A percentile compares a stretch with the other conserved stretches of the same genome.
Conservation (phyloP, 257 asterid genomes). For the Nyctanthes arbortristis region DNA sequence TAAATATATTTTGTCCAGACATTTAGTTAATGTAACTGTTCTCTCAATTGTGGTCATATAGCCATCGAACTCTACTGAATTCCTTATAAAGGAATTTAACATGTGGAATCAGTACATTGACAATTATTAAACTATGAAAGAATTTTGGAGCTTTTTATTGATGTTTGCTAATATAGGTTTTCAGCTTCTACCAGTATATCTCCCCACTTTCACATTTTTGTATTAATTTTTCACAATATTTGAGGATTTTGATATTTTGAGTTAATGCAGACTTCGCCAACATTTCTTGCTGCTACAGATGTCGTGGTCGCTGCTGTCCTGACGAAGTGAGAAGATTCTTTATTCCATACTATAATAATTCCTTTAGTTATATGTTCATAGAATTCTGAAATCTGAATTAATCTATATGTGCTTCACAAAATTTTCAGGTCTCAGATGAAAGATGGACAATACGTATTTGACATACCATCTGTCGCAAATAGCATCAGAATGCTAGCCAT, state of each 20-base stretch:
- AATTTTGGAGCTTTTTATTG: too few species aligned
- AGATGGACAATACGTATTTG: slow-evolving; percentile 87
- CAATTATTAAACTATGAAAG: neutral
- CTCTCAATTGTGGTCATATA: too few species aligned
- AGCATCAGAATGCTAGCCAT: slow-evolving; percentile 51
- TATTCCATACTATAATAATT: slow-evolving; percentile 24
- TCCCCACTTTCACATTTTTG: slow-evolving; percentile 2
- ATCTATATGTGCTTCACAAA: slow-evolving; percentile 23
- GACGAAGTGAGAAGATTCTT: slow-evolving; percentile 63
- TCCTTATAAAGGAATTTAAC: neutral
- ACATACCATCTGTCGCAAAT: slow-evolving; percentile 78
- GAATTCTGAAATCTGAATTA: slow-evolving; percentile 17
- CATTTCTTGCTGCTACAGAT: slow-evolving; percentile 67
- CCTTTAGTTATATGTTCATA: slow-evolving; percentile 13
- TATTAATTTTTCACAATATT: slow-evolving; percentile 13
- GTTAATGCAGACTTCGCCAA: slow-evolving; percentile 75
- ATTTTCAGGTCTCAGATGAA: slow-evolving; percentile 76
- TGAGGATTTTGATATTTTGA: slow-evolving; percentile 28
- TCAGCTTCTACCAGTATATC: too few species aligned
- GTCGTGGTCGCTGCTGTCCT: slow-evolving; percentile 63
- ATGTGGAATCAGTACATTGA: neutral
- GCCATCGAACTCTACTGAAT: slow-evolving; percentile 3
- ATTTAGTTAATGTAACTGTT: slow-evolving; percentile 4
- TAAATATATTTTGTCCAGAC: slow-evolving; percentile 8
- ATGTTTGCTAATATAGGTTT: neutral